These are phyloP conservation scores for Piper betle DNA, from an alignment of 164 flowering plant genomes.

Conservation along the genomic window DNA sequence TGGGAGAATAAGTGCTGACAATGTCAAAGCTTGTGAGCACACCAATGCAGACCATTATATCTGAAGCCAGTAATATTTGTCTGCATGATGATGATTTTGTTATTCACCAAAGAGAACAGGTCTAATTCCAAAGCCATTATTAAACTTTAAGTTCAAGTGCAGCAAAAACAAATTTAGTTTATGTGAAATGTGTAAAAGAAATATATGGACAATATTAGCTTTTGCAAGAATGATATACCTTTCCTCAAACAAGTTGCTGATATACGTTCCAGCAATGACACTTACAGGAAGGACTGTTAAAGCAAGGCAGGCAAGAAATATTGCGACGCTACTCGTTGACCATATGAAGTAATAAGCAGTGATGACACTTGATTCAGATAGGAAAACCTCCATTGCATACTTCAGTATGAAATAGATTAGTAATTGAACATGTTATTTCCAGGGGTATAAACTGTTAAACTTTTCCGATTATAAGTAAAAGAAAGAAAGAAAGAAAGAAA, in stretches of 20 bases:
- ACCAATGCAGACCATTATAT: conserved; percentile 64
- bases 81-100: conserved; percentile 27
- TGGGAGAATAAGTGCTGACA: conserved; percentile 47
- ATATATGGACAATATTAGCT: neutral
- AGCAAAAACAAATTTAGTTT: no score
- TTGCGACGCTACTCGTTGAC: conserved; percentile 62
- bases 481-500: no score
- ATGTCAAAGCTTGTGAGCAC: conserved; percentile 63
- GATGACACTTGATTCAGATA: conserved; percentile 72
- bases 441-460: neutral
- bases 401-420: conserved; percentile 81
- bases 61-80: conserved; percentile 75
- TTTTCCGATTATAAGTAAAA: conserved; percentile 11
- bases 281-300: conserved; percentile 85
- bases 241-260: conserved; percentile 73
- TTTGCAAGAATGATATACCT: conserved; percentile 23
- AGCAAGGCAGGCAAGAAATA: conserved; percentile 80
- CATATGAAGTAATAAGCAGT: conserved; percentile 62
- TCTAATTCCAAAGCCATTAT: neutral
- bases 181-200: neutral
- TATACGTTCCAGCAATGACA: conserved; percentile 61
- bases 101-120: neutral
- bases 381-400: conserved; percentile 76
- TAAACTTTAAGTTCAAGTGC: neutral
- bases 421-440: conserved; percentile 47